phyloP scores from a whole-genome alignment of 306 rosid species.

The Hippophae tibetana region DNA sequence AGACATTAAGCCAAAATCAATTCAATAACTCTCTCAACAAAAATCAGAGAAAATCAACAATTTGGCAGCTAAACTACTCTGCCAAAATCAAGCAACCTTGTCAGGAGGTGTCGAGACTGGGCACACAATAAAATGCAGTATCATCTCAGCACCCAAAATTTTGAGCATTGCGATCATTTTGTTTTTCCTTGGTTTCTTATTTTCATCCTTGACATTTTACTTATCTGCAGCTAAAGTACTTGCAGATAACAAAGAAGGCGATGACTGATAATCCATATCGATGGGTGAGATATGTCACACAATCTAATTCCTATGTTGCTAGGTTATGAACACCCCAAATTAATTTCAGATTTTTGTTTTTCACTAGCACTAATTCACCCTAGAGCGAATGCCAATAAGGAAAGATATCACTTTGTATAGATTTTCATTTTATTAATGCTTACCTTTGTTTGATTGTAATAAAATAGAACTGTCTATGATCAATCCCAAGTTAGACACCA shows the following conservation, averaged over 20 bases:
- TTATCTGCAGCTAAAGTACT: slow-evolving; percentile 72
- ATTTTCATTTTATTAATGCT: background rate
- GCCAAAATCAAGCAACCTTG: too few species aligned
- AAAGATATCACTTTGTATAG: too few species aligned
- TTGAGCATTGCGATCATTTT: background rate
- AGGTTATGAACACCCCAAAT: slow-evolving; percentile 38
- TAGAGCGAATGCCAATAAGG: background rate
- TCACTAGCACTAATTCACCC: slow-evolving; percentile 5
- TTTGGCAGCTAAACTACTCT: too few species aligned
- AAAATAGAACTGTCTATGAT: too few species aligned
- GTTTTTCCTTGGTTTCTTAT: slow-evolving; percentile 2
- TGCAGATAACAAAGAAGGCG: slow-evolving; percentile 76
- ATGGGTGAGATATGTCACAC: slow-evolving; percentile 90
- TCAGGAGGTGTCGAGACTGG: too few species aligned
- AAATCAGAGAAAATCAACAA: too few species aligned
- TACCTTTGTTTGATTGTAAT: background rate
- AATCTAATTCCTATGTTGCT: slow-evolving; percentile 82
- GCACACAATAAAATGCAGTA: too few species aligned
- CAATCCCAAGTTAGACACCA: too few species aligned
- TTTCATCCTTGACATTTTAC: slow-evolving; percentile 4
- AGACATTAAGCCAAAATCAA: too few species aligned
- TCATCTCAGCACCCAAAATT: too few species aligned
- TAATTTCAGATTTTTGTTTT: slow-evolving; percentile 10
- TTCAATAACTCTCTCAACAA: too few species aligned
- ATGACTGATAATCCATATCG: slow-evolving; percentile 62